Conservation (phyloP, 257 asterid genomes). For the Knoxia roxburghii region DNA sequence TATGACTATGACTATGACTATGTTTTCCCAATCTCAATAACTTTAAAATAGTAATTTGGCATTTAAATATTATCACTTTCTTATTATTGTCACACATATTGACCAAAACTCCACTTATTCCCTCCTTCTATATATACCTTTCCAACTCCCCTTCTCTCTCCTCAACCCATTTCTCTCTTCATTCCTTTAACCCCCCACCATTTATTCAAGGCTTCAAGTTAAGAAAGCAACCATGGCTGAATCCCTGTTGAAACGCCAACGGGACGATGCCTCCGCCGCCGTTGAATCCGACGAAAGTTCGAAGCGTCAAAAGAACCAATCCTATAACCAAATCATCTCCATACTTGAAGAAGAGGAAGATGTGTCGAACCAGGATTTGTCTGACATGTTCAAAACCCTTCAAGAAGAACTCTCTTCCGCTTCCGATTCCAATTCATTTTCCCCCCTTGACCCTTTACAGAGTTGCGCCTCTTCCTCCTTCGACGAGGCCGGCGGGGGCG, state of each 20-base stretch:
- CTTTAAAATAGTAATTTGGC: neutral
- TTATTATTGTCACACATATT: conserved; percentile 28
- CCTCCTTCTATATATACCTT: conserved; percentile 48
- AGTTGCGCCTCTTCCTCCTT: conserved; percentile 3
- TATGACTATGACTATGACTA: conserved; percentile 14
- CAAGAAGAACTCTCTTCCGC: conserved; percentile 51
- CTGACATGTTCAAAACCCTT: conserved; percentile 57
- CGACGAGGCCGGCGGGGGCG: conserved; percentile 8
- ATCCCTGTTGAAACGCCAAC: conserved; percentile 52
- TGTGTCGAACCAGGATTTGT: conserved; percentile 40
- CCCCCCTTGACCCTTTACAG: conserved; percentile 27
- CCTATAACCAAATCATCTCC: conserved; percentile 42
- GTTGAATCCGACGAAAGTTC: conserved; percentile 12
- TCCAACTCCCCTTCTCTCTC: conserved; percentile 57
- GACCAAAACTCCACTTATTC: conserved; percentile 33
- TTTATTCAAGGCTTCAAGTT: neutral
- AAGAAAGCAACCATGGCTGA: conserved; percentile 49
- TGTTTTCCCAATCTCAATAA: conserved; percentile 15
- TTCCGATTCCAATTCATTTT: conserved; percentile 17
- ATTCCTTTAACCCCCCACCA: conserved; percentile 15
- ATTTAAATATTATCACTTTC: conserved; percentile 24
- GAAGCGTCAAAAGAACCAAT: conserved; percentile 59
- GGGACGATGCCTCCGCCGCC: conserved; percentile 38
- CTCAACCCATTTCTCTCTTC: conserved; percentile 30
- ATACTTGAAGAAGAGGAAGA: conserved; percentile 63